These are phyloP conservation scores for Xylaria acuta DNA, from an alignment of 495 filamentous ascomycete species.

Conservation along the genomic window DNA sequence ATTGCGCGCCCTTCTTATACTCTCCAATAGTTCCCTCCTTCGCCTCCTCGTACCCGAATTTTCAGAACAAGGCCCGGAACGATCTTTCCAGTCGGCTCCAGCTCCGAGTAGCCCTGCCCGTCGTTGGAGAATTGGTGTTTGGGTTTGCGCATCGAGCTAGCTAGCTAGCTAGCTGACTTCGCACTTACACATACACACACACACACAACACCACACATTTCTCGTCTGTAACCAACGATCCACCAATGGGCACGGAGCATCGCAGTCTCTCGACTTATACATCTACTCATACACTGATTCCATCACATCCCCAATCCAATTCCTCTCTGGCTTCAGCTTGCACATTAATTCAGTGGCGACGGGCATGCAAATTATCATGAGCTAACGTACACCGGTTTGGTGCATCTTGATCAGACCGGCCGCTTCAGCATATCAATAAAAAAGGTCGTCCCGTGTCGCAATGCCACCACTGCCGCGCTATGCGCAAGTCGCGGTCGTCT, in stretches of 20 bases:
- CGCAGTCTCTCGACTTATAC: conserved; percentile 5
- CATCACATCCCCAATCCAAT: neutral
- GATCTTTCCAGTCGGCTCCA: neutral
- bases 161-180: conserved; percentile 2
- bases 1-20: conserved; percentile 10
- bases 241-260: conserved; percentile 11
- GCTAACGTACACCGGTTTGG: conserved; percentile 6
- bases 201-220: neutral
- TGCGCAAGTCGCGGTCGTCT: conserved; percentile 95
- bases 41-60: neutral
- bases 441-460: conserved; percentile 98
- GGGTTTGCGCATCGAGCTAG: conserved; percentile 11
- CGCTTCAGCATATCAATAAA: conserved; percentile 94
- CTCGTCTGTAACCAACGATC: neutral
- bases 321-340: neutral
- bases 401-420: conserved; percentile 69
- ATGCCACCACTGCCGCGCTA: conserved; percentile 94
- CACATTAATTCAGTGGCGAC: neutral
- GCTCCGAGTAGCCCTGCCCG: neutral
- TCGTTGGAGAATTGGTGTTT: conserved; percentile 13
- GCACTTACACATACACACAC: conserved; percentile 10
- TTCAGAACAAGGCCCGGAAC: neutral
- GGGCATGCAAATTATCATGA: neutral
- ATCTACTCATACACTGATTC: neutral
- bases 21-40: conserved; percentile 37